A percentile compares a stretch with the other conserved stretches of the same genome.
Conservation (phyloP, 1,284 basidiomycete species). For the Rhodotorula mucilaginosa region DNA sequence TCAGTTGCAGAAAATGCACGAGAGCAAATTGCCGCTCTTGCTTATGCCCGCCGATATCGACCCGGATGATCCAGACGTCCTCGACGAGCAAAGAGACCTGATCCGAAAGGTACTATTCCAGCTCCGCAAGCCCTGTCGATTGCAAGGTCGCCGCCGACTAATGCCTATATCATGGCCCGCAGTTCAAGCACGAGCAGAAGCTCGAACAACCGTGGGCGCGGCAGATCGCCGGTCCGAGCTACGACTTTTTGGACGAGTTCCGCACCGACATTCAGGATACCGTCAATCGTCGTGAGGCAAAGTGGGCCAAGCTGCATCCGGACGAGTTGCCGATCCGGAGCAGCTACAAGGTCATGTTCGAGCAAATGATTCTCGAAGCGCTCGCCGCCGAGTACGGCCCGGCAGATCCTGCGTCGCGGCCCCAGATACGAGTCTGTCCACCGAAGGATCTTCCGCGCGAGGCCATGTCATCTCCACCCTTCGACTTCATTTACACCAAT, state of each 20-base stretch:
- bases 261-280: conserved; percentile 3
- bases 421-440: conserved; percentile 20
- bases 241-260: conserved; percentile 20
- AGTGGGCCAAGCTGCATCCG: not conserved
- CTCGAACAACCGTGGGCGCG: conserved; percentile 2
- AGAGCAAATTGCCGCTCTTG: not conserved
- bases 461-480: conserved; percentile 16
- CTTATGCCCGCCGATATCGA: not conserved
- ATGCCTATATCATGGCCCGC: not conserved
- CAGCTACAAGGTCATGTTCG: conserved; percentile 18
- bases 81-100: not conserved
- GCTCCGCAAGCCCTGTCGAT: too few relatives aligned
- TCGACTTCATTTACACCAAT: conserved; percentile 37
- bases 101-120: not conserved
- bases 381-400: conserved; percentile 15
- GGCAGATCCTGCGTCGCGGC: not conserved
- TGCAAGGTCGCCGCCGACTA: too few relatives aligned
- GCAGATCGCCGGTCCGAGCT: conserved; percentile 22
- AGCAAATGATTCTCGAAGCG: conserved; percentile 20
- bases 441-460: not conserved
- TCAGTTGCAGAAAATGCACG: not conserved
- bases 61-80: too few relatives aligned
- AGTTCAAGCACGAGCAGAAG: conserved; percentile 14
- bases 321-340: conserved; percentile 1
- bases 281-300: conserved; percentile 9